These are phyloP conservation scores for Colletotrichum chrysophilum DNA, from an alignment of 2,329 filamentous ascomycete species.

Conservation along the genomic window DNA sequence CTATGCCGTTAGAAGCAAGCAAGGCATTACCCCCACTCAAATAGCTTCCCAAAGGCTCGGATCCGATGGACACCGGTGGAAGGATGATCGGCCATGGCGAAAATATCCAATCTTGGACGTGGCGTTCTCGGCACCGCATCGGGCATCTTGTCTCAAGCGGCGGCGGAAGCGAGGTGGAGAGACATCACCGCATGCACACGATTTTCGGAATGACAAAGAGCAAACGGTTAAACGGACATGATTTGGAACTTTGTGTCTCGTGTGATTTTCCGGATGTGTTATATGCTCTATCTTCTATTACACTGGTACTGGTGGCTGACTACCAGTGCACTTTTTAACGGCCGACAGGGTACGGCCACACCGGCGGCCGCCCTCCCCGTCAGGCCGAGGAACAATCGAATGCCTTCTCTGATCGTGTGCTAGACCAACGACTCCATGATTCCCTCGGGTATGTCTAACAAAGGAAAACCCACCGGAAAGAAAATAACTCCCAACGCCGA, in stretches of 20 bases:
- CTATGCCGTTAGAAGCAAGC: neutral
- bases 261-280: neutral
- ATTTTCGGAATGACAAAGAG: neutral
- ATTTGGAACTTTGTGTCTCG: neutral
- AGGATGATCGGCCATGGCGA: neutral
- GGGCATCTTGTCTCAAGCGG: neutral
- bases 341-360: neutral
- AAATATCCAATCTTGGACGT: neutral
- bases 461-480: neutral
- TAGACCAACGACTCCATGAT: neutral
- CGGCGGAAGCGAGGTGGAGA: neutral
- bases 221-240: neutral
- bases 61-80: neutral
- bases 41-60: neutral
- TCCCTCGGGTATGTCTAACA: neutral
- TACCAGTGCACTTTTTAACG: neutral
- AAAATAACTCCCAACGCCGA: neutral
- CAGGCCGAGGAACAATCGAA: neutral
- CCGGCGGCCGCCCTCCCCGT: neutral
- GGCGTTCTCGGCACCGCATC: neutral
- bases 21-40: neutral
- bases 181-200: neutral
- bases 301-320: neutral
- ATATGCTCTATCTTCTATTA: neutral
- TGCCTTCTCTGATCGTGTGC: neutral